Base-by-base conservation (phyloP, 345 rosid species). In the Carallia brachiata region DNA sequence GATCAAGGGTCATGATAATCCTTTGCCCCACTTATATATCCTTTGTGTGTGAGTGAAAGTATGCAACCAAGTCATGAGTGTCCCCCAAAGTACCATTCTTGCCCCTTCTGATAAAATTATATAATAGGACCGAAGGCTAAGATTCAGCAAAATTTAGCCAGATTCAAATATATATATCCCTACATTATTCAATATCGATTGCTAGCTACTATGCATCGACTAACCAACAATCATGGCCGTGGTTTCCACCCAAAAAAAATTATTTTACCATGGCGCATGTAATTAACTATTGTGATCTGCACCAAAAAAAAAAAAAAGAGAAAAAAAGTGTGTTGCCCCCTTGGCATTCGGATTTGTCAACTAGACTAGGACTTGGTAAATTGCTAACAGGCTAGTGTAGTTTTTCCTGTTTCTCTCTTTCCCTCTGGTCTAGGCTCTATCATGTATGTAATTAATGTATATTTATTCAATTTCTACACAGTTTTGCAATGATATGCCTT, bases 391-490 rank as follows among this genome's bases (percentile, higher is more conserved):
- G 53, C 8, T 70, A 73, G 82, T 56, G 71, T 60, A 63, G 72
- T 62, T 54, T 30, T 39, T 19, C n/a, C 39, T 69, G 18, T 13
- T 18, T 60, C 36, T 27, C 6, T 58, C 62, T 47, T 65, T 47
- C 66, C 53, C 15, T 23, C 2, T 32, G 4, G 34, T 9, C 32
- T 19, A 7, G 60, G 34, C 16, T 56, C 31, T 23, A 56, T 27
- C 70, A 61, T 70, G 78, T 73, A 78, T 72, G 71, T 71, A 80
- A 27, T 56, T 56, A 44, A 77, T 82, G 80, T 85, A 82, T 70
- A 85, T 76, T 75, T 70, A 67, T 48, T 58, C 67, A 58, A 73
- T 74, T 75, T 68, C 57, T 63, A 40, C 68, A 77, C 81, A 76
- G 79, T 84, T 78, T 84, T 82, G 84, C 67, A 74, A 65, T 77